Percentiles rank a stretch among this genome's conserved stretches.
Evolutionary conservation across 179 eudicot genomes (phyloP).

Genomic region (Carnegiea gigantea): DNA sequence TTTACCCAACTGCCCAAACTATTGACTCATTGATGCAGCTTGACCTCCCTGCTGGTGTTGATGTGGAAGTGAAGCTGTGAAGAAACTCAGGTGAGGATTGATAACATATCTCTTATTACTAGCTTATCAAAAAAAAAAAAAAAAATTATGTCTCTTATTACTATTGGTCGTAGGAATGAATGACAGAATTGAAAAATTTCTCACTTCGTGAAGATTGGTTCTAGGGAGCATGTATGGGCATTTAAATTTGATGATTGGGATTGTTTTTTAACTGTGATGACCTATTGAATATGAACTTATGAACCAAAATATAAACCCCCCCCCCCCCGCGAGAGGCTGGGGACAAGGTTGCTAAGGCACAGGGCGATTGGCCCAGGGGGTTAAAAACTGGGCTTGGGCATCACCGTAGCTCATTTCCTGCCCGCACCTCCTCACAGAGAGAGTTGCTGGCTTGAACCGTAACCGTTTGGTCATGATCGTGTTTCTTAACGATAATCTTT

Average conservation of each 20-base stretch:
- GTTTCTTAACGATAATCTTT: not conserved
- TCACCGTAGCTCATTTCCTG: not conserved
- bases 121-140: no score
- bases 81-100: conserved; percentile 18
- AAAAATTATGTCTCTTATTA: not conserved
- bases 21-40: conserved; percentile 96
- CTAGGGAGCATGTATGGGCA: not conserved
- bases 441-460: no score
- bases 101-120: not conserved
- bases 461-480: not conserved
- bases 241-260: not conserved
- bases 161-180: not conserved
- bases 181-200: not conserved
- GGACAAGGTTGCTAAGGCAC: not conserved
- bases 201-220: not conserved
- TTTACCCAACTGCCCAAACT: conserved; percentile 92
- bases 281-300: not conserved
- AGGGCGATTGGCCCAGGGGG: not conserved
- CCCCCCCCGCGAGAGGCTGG: no score
- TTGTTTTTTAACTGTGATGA: not conserved
- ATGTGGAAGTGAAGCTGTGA: conserved; percentile 95
- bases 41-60: conserved; percentile 97
- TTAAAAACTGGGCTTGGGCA: not conserved
- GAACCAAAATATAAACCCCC: no score
- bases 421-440: not conserved